Percentiles rank a stretch among this genome's conserved stretches.
These are phyloP conservation scores for Neurospora cerealis DNA, from an alignment of 495 filamentous ascomycete genomes.

Conservation along the genomic window DNA sequence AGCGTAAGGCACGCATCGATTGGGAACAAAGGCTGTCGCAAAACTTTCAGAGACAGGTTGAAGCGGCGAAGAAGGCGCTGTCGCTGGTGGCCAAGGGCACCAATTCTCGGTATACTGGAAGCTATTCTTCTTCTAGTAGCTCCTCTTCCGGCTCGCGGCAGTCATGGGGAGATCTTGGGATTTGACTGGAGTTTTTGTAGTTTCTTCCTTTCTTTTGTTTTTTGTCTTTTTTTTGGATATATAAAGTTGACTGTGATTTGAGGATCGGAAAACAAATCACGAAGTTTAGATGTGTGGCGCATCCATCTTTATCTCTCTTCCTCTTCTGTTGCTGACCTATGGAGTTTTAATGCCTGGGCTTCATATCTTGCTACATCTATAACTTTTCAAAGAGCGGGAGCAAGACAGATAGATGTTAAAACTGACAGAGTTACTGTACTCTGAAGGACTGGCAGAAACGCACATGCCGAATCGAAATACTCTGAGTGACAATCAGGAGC, in stretches of 20 bases:
- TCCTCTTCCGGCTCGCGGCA: background rate
- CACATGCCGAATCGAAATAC: background rate
- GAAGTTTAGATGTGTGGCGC: background rate
- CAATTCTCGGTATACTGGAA: background rate
- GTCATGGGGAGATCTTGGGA: background rate
- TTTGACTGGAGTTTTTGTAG: background rate
- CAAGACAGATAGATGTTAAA: background rate
- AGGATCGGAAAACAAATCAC: background rate
- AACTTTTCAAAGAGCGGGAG: background rate
- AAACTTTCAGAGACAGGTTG: background rate
- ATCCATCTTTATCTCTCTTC: background rate
- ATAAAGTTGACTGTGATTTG: background rate
- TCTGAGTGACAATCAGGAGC: background rate
- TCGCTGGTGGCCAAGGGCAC: background rate
- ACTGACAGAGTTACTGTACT: background rate
- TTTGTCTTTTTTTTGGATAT: background rate
- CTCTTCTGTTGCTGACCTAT: background rate
- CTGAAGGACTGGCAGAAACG: background rate
- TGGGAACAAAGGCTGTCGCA: background rate
- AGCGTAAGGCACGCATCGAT: background rate
- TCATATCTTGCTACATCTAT: background rate
- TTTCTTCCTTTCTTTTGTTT: background rate
- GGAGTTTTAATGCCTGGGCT: background rate
- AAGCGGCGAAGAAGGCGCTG: background rate
- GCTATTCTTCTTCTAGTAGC: background rate